Percentiles rank a stretch among this genome's conserved stretches.
Evolutionary conservation across 2,329 filamentous ascomycete species (phyloP).

Genomic region (Trichoderma lentiforme): DNA sequence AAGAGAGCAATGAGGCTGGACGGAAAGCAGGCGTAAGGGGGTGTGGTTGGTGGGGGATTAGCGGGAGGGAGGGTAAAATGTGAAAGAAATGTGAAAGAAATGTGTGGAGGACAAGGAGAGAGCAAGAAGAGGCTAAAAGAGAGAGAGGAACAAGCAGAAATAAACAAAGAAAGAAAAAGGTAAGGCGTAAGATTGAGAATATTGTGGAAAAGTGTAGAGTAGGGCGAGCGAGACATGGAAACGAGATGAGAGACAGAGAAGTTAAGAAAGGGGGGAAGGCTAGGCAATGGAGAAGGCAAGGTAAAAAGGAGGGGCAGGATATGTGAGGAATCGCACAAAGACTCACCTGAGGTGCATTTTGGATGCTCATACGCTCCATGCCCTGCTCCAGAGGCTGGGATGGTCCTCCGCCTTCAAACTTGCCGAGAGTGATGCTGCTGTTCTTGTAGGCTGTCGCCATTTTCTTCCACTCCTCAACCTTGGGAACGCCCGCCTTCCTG

Average conservation of each 20-base stretch:
- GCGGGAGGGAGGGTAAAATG: not conserved
- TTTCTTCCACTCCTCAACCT: slow-evolving; percentile 98
- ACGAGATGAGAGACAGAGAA: not conserved
- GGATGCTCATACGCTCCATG: slow-evolving; percentile 77
- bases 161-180: not conserved
- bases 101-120: not conserved
- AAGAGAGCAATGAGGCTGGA: not conserved
- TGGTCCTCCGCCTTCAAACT: slow-evolving; percentile 64
- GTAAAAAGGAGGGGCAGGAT: not conserved
- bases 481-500: slow-evolving; percentile 81
- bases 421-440: slow-evolving; percentile 93
- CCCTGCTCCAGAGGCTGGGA: slow-evolving; percentile 59
- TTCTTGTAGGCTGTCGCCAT: slow-evolving; percentile 99
- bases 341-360: slow-evolving; percentile 28
- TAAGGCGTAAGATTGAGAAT: not conserved
- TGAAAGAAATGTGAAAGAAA: not conserved
- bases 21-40: not conserved
- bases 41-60: not conserved
- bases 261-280: too few relatives aligned
- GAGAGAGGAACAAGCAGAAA: not conserved
- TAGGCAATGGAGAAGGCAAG: not conserved
- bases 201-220: not conserved
- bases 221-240: not conserved
- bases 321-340: not conserved
- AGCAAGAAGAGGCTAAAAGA: not conserved